Evolutionary conservation across 2,329 filamentous ascomycete genomes (phyloP).

Genomic region (Fusarium brachygibbosum): DNA sequence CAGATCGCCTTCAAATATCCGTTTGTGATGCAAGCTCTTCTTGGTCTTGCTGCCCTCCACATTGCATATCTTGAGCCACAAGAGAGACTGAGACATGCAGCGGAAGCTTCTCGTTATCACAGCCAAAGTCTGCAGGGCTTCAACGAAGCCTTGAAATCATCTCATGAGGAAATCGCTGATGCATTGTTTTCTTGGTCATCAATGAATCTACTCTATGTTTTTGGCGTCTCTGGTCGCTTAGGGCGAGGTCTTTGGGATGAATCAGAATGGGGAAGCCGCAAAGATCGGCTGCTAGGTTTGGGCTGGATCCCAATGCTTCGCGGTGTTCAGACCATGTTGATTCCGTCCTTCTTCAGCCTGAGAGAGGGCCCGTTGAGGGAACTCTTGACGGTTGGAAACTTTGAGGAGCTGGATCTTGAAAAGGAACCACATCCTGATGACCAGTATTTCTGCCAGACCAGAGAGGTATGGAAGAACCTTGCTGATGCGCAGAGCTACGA

Average conservation of each 20-base stretch:
- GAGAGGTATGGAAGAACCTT: neutral
- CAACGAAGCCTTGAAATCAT: neutral
- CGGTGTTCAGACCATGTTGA: neutral
- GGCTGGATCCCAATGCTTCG: conserved; percentile 19
- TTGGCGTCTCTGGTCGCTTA: conserved; percentile 6
- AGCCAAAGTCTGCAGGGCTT: neutral
- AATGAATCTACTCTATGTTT: conserved; percentile 8
- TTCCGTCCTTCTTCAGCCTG: fast-evolving
- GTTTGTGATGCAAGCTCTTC: conserved; percentile 1
- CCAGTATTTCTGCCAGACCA: neutral
- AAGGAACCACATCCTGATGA: neutral
- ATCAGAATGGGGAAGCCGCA: neutral
- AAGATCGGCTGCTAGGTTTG: conserved; percentile 6
- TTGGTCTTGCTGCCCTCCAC: neutral
- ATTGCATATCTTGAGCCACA: conserved; percentile 9
- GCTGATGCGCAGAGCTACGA: conserved; percentile 6
- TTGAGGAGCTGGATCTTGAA: neutral
- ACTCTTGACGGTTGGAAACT: neutral
- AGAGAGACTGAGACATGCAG: neutral
- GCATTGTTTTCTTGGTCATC: conserved; percentile 9
- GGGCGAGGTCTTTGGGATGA: conserved; percentile 13
- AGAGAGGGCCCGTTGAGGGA: neutral
- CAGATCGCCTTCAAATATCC: neutral
- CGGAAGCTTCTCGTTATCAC: conserved; percentile 6
- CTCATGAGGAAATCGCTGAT: fast-evolving